Base-by-base conservation (phyloP, 306 rosid species). In the Vigna radiata region DNA sequence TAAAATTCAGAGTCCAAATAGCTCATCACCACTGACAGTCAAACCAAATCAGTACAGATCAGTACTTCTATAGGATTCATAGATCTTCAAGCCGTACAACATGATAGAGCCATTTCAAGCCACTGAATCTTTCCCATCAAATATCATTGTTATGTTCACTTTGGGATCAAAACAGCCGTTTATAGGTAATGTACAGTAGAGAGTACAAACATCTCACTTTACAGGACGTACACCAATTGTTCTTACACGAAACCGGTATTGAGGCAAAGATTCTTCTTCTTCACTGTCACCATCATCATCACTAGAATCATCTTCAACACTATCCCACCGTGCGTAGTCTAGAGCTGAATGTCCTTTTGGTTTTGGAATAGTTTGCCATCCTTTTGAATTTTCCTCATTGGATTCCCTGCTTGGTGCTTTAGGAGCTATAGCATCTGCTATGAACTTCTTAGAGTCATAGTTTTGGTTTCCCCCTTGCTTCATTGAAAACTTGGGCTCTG, bases 291-390 rank as follows among this genome's bases (percentile, higher is more conserved):
- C 87, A 0, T 86, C 91, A 11, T 86, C 96, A 73, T 95, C 98
- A n/a, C 98, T 92, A 33, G 99, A 90, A 89, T 86, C 94, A 75
- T 92, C 97, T 73, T 95, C 97, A 46, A 95, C 97, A 65, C 86
- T 85, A 70, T 95, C 96, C 99, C 99, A 95, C 71, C 97, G 87
- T 7, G 86, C 97, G 41, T 95, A 95, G 75, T 95, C 95, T 68
- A 95, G 79, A 68, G 97, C 75, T 15, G 97, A 88, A 79, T 95
- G 99, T 33, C 99, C 99, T 84, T 89, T 95, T 2, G 99, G 99
- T 77, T 95, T 95, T 14, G 97, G 99, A 78, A 95, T 92, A 58
- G 97, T 82, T 81, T 88, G 86, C 99, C 99, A 95, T 72, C 90
- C 97, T 76, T 90, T 83, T 66, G 97, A 64, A 55, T 79, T 85